These are phyloP conservation scores for Solanum bulbocastanum DNA, from an alignment of 257 asterid genomes.

Conservation along the genomic window DNA sequence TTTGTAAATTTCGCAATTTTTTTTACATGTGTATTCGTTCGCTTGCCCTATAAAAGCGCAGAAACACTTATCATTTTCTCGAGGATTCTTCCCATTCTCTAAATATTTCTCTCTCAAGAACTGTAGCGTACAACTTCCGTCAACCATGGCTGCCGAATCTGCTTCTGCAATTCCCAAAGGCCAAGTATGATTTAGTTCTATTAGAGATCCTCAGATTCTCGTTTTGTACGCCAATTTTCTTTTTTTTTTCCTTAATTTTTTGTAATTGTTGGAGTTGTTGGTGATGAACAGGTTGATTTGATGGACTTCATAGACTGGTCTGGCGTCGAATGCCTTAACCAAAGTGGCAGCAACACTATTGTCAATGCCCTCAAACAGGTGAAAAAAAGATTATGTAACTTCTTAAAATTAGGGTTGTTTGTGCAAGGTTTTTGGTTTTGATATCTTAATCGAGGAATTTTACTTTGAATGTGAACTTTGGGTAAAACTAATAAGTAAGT, in stretches of 20 bases:
- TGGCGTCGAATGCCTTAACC: slow-evolving; percentile 79
- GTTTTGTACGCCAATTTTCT: background rate
- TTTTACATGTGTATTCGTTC: background rate
- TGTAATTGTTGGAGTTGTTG: background rate
- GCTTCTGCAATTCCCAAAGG: slow-evolving; percentile 38
- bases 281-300: slow-evolving; percentile 48
- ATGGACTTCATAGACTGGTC: slow-evolving; percentile 74
- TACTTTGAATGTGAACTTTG: background rate
- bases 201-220: background rate
- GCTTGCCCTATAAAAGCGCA: background rate
- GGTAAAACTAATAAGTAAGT: background rate
- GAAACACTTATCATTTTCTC: background rate
- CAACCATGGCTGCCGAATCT: slow-evolving; percentile 64
- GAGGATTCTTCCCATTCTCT: background rate
- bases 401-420: background rate
- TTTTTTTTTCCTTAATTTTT: background rate
- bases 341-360: slow-evolving; percentile 38
- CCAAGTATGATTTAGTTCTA: slow-evolving; percentile 25
- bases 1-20: background rate
- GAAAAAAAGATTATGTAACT: background rate
- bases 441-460: background rate
- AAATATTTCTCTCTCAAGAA: background rate
- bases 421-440: background rate
- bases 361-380: slow-evolving; percentile 77
- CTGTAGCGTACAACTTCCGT: background rate